Evolutionary conservation across 352 stramenopile genomes (phyloP).

Genomic region (Phytophthora colocasiae): DNA sequence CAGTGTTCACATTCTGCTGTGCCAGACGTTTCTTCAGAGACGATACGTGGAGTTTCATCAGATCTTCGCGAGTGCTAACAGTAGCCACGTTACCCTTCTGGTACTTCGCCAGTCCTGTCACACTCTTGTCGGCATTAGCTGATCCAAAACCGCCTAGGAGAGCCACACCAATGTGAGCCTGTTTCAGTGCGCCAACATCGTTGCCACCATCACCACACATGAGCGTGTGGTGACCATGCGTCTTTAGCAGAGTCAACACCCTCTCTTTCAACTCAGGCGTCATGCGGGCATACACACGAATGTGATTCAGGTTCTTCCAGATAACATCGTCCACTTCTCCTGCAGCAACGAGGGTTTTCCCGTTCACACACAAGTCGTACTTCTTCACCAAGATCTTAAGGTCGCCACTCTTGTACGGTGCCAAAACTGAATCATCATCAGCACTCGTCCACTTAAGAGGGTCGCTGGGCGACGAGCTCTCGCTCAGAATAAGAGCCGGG

Average conservation of each 20-base stretch:
- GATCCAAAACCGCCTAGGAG: conserved; percentile 85
- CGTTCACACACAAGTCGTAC: conserved; percentile 89
- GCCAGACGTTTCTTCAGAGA: conserved; percentile 82
- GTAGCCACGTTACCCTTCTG: conserved; percentile 68
- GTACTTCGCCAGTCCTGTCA: conserved; percentile 79
- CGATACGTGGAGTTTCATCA: conserved; percentile 90
- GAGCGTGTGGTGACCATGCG: conserved; percentile 91
- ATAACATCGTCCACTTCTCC: conserved; percentile 86
- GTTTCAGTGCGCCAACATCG: conserved; percentile 96
- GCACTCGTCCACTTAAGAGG: conserved; percentile 83
- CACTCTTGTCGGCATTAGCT: conserved; percentile 87
- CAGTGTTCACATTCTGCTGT: conserved; percentile 72
- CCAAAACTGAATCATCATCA: conserved; percentile 75
- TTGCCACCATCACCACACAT: conserved; percentile 99
- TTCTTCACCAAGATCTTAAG: conserved; percentile 70
- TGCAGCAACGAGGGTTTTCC: conserved; percentile 72
- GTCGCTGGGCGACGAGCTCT: conserved; percentile 41
- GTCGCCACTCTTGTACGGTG: conserved; percentile 72
- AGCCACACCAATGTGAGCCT: conserved; percentile 89
- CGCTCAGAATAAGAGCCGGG: conserved; percentile 76
- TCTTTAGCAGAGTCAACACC: conserved; percentile 96
- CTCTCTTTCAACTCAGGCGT: conserved; percentile 97
- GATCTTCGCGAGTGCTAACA: conserved; percentile 64
- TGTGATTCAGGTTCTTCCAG: conserved; percentile 81
- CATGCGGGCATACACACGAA: conserved; percentile 97